Evolutionary conservation across 2,329 filamentous ascomycete genomes (phyloP).

Genomic region (Dichotomopilus funicola): DNA sequence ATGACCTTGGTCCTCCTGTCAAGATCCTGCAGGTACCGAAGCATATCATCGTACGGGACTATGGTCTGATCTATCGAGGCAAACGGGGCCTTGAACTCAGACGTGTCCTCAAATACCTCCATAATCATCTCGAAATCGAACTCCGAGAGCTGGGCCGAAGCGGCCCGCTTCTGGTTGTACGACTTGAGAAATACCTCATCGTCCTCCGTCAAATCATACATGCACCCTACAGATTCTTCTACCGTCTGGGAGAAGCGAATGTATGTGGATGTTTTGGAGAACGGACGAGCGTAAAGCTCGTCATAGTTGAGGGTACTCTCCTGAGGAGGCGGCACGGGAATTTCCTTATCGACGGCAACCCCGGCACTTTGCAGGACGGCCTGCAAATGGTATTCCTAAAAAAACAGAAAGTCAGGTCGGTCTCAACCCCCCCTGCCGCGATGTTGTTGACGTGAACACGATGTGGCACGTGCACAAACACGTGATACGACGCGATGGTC

Average conservation of each 20-base stretch:
- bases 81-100: conserved; percentile 76
- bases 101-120: conserved; percentile 88
- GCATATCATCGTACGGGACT: conserved; percentile 69
- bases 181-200: conserved; percentile 79
- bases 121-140: conserved; percentile 92
- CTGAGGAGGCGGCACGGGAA: conserved; percentile 59
- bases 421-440: conserved; percentile 10
- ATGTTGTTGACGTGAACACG: neutral
- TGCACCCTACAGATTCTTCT: conserved; percentile 83
- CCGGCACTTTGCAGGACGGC: conserved; percentile 59
- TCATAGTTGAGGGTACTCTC: conserved; percentile 75
- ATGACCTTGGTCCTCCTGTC: conserved; percentile 41
- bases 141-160: conserved; percentile 65
- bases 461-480: conserved; percentile 40
- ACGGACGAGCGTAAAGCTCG: conserved; percentile 71
- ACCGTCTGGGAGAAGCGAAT: conserved; percentile 98
- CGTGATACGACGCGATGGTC: conserved; percentile 36
- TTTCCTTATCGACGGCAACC: conserved; percentile 52
- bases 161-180: conserved; percentile 71
- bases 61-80: conserved; percentile 85
- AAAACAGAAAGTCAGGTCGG: conserved; percentile 25
- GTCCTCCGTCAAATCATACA: conserved; percentile 91
- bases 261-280: conserved; percentile 82
- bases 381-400: conserved; percentile 91
- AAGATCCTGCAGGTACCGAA: conserved; percentile 55